These are phyloP conservation scores for Scolecobasidium constrictum DNA, from an alignment of 2,329 filamentous ascomycete species.

Conservation along the genomic window DNA sequence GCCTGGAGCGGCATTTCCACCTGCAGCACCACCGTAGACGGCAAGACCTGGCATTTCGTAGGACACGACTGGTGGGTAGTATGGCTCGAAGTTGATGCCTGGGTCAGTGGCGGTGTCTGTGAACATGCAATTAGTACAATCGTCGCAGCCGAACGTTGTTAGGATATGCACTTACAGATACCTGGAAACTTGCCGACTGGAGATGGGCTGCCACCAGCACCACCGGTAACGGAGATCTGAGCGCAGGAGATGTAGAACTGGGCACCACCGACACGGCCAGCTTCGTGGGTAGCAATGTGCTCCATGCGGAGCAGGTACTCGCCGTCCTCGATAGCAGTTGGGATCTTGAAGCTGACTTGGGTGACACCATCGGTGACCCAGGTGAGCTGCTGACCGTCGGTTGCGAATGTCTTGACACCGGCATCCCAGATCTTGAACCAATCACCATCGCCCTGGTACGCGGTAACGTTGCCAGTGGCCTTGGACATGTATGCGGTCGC, in stretches of 20 bases:
- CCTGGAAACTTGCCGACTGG: constrained; percentile 16
- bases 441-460: neutral
- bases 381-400: neutral
- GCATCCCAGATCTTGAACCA: constrained; percentile 9
- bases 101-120: too few species aligned
- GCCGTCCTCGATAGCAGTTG: constrained; percentile 8
- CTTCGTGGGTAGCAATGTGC: constrained; percentile 11
- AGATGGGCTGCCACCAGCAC: constrained; percentile 13
- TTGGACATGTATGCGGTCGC: constrained; percentile 8
- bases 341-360: constrained; percentile 4
- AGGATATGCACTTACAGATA: too few species aligned
- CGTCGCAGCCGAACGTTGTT: too few species aligned
- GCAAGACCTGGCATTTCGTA: too few species aligned
- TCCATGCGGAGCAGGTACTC: constrained; percentile 13
- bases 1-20: too few species aligned
- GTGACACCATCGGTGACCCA: neutral
- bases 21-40: too few species aligned
- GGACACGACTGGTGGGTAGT: too few species aligned
- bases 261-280: neutral
- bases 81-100: too few species aligned
- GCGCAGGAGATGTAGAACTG: constrained; percentile 12
- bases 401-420: neutral
- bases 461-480: constrained; percentile 1
- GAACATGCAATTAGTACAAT: too few species aligned
- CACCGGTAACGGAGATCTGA: constrained; percentile 15